phyloP scores from a whole-genome alignment of 305 asterid genomes.

The Plantago coronopus region DNA sequence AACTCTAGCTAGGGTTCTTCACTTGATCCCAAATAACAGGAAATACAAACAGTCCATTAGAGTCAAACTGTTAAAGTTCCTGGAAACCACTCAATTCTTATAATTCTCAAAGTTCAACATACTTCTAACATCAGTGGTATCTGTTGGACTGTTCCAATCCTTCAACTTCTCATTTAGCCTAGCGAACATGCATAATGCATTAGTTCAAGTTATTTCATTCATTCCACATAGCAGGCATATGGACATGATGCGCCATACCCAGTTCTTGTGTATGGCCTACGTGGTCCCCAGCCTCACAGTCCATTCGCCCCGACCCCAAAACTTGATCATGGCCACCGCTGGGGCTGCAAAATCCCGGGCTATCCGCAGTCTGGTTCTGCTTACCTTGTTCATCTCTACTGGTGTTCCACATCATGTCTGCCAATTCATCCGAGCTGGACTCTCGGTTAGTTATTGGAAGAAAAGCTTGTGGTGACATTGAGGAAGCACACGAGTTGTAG shows the following conservation, averaged over 20 bases:
- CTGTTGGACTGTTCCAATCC: too few relatives aligned
- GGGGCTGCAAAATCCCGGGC: slow-evolving; percentile 24
- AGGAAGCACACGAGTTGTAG: slow-evolving; percentile 41
- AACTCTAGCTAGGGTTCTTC: too few relatives aligned
- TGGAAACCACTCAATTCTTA: too few relatives aligned
- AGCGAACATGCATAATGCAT: background rate
- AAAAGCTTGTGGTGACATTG: slow-evolving; percentile 36
- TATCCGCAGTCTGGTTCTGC: slow-evolving; percentile 2
- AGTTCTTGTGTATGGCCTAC: slow-evolving; percentile 22
- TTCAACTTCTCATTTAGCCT: too few relatives aligned
- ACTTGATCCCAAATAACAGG: too few relatives aligned
- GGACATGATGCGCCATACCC: slow-evolving; percentile 43
- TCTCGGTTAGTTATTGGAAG: slow-evolving; percentile 37
- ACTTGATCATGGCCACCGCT: background rate
- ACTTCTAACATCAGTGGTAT: too few relatives aligned
- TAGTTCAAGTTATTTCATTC: slow-evolving; percentile 28
- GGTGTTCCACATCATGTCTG: slow-evolving; percentile 42
- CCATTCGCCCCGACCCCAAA: slow-evolving; percentile 11
- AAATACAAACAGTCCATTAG: too few relatives aligned
- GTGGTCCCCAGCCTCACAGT: slow-evolving; percentile 32
- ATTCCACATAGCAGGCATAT: slow-evolving; percentile 64
- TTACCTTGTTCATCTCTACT: slow-evolving; percentile 17
- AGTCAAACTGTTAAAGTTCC: too few relatives aligned
- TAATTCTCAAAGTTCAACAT: too few relatives aligned
- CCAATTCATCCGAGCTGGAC: slow-evolving; percentile 30